These are phyloP conservation scores for Wickerhamia fluorescens DNA, from an alignment of 805 yeast genomes.

Conservation along the genomic window DNA sequence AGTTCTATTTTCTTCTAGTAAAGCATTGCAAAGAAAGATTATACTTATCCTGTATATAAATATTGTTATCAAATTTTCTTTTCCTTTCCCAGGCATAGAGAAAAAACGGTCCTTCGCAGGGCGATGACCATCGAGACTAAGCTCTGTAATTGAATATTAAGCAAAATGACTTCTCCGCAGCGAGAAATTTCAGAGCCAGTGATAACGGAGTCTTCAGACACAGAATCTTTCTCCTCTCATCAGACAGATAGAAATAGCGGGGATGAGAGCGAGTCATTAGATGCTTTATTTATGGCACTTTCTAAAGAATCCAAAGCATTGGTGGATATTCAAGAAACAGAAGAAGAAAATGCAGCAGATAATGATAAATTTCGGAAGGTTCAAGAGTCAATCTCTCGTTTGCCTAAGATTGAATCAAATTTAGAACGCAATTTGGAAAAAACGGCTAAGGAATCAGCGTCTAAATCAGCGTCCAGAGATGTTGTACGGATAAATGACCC, in stretches of 20 bases:
- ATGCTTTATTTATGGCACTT: constrained; percentile 25
- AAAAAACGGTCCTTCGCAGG: too few species aligned
- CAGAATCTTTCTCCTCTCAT: constrained; percentile 15
- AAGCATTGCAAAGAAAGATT: too few species aligned
- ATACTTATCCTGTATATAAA: too few species aligned
- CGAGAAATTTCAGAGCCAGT: too few species aligned
- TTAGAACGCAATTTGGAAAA: constrained; percentile 16
- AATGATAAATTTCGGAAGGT: constrained; percentile 20
- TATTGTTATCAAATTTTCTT: too few species aligned
- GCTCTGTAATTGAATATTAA: too few species aligned
- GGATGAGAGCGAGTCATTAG: constrained; percentile 16
- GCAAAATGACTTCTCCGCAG: too few species aligned
- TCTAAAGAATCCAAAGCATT: constrained; percentile 15
- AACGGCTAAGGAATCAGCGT: constrained; percentile 9
- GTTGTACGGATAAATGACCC: constrained; percentile 42
- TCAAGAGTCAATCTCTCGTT: constrained; percentile 25
- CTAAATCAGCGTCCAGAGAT: constrained; percentile 10
- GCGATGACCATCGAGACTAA: too few species aligned
- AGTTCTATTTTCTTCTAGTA: too few species aligned
- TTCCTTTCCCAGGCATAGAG: too few species aligned
- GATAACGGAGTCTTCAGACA: constrained; percentile 25
- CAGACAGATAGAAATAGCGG: constrained; percentile 2
- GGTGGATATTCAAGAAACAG: constrained; percentile 9
- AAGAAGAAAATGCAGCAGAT: constrained; percentile 9
- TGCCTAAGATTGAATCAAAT: constrained; percentile 34